Evolutionary conservation across 352 stramenopile species (phyloP), one percentile per base, ranked within the genome.

Genomic region (Globisporangium recalcitrans): DNA sequence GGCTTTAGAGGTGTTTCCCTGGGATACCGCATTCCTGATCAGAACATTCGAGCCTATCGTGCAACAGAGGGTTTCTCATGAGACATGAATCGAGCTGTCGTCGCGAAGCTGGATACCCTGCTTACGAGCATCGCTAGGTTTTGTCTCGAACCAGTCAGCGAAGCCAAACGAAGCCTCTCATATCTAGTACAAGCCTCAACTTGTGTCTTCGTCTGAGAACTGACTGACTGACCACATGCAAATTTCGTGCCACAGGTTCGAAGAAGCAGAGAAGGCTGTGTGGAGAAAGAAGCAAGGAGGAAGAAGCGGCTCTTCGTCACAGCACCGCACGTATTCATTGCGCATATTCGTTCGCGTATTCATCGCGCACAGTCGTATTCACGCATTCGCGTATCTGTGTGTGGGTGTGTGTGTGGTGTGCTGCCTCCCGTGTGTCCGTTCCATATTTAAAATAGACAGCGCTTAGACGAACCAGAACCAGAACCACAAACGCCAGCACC

Each of bases 391-490:
- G 46, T 31, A 31, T 5, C 27, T 31, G 27, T 31, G 27, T 31
- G 27, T n/a, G n/a, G n/a, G n/a, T n/a, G n/a, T n/a, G n/a, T n/a
- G n/a, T n/a, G n/a, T n/a, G n/a, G n/a, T n/a, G n/a, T n/a, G n/a
- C n/a, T 56, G 27, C 26, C 24, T 40, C 8, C 19, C 27, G 22
- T 19, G 36, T 52, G 51, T 56, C 51, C 9, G 51, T 27, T 52
- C 16, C 54, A 47, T 60, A 60, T 59, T 59, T 59, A 60, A 60
- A 49, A 42, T 56, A 56, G 51, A 56, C 26, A 55, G 46, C 21
- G 14, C 26, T 19, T 22, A 34, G 16, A 11, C 49, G n/a, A n/a
- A n/a, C n/a, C n/a, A n/a, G n/a, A 56, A 38, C 32, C 36, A n/a
- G 16, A 48, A 13, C 32, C 11, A 11, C 24, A 52, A 40, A 27